phyloP scores from a whole-genome alignment of 345 rosid species.

The Salix viminalis region DNA sequence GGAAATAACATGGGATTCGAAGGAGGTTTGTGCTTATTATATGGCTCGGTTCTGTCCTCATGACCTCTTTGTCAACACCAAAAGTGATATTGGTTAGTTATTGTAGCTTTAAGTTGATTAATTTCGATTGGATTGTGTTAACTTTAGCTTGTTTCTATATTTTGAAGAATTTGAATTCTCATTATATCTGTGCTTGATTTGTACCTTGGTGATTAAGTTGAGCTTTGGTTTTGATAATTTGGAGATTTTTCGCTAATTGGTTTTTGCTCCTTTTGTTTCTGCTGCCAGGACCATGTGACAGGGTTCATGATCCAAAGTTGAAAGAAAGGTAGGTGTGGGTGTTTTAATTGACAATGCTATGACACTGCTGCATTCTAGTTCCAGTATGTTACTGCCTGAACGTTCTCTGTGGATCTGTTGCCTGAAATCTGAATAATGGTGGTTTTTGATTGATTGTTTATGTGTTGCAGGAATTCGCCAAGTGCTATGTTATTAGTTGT shows the following conservation, averaged over 20 bases:
- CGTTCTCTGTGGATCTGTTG: background rate
- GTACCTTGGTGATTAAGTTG: background rate
- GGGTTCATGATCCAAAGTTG: slow-evolving; percentile 88
- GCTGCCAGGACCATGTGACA: slow-evolving; percentile 72
- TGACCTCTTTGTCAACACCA: slow-evolving; percentile 95
- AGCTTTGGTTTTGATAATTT: background rate
- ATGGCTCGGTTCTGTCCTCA: slow-evolving; percentile 99
- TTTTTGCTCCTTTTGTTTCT: slow-evolving; percentile 13
- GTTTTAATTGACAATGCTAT: background rate
- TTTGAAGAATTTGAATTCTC: background rate
- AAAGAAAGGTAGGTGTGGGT: slow-evolving; percentile 67
- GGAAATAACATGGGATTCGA: slow-evolving; percentile 89
- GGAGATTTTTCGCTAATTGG: background rate
- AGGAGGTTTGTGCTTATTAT: slow-evolving; percentile 83
- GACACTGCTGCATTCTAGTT: background rate
- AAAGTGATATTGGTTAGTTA: slow-evolving; percentile 87
- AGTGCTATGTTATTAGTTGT: background rate
- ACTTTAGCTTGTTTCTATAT: background rate
- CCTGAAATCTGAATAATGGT: background rate
- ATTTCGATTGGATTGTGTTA: background rate
- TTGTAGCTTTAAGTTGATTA: background rate
- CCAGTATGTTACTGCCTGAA: background rate
- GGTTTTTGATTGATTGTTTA: background rate
- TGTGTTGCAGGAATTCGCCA: background rate
- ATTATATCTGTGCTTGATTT: background rate